Evolutionary conservation across 495 filamentous ascomycete genomes (phyloP), one percentile per base, ranked within the genome.

Genomic region (Aspergillus carlsbadensis): DNA sequence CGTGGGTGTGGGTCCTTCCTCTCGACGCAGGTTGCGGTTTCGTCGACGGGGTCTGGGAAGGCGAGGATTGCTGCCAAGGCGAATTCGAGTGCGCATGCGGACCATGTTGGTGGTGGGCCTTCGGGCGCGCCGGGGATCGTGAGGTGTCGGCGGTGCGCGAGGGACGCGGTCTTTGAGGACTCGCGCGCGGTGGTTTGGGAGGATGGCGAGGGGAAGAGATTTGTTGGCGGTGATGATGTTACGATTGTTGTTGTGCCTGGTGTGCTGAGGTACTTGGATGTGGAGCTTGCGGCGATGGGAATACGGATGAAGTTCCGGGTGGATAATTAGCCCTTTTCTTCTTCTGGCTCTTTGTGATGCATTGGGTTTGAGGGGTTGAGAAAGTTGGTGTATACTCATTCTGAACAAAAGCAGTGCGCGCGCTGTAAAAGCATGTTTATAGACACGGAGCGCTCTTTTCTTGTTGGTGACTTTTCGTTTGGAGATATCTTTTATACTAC

Each of bases 251-350:
- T 89, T 48, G 89, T 98, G 46, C 94, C 94, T 0, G 93, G 92
- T 52, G 94, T 96, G 44, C 71, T 98, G 62, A 87, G 87, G 72
- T 98, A 90, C 77, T 68, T 98, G 58, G 94, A 98, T 78, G 92
- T 96, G 6, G 94, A 98, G 69, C 75, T 98, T 59, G 89, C 90
- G 39, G 89, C 91, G 39, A 98, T 96, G 91, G 92, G 92, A 47
- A 85, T 96, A 46, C 82, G 87, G 65, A 84, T 96, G 79, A 91
- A 87, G 79, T 98, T 94, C 72, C 86, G 86, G 72, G 83, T 98
- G 31, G 84, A 77, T 50, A 75, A 78, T 56, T 71, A 63, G 41
- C 37, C 24, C 39, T 42, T 37, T 20, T 18, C 18, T 13, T 48
- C 48, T 50, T 47, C 17, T 34, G 43, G 3, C 50, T 24, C 26